A percentile compares a stretch with the other conserved stretches of the same genome.
Evolutionary conservation across 2,329 filamentous ascomycete genomes (phyloP).

Genomic region (Xenoacremonium recifei): DNA sequence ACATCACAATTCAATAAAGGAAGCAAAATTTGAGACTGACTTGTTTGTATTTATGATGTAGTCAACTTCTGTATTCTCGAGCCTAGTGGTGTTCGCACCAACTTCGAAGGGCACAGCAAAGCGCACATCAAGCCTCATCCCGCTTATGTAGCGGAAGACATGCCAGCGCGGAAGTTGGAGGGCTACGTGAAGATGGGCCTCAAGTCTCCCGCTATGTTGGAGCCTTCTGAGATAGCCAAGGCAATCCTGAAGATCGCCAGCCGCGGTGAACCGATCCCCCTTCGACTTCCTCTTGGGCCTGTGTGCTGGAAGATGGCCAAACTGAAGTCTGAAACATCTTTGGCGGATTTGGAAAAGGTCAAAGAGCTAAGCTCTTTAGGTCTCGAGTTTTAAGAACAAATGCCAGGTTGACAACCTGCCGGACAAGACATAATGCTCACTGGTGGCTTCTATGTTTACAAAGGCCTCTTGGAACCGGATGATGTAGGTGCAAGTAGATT

Average conservation of each 20-base stretch:
- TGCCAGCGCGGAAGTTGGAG: slow-evolving; percentile 26
- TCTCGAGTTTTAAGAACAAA: background rate
- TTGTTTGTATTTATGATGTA: too few species aligned
- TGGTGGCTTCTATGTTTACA: too few species aligned
- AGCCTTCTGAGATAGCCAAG: slow-evolving; percentile 32
- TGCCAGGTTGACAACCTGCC: too few species aligned
- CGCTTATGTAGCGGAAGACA: slow-evolving; percentile 33
- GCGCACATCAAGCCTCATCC: slow-evolving; percentile 29
- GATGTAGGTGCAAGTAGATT: too few species aligned
- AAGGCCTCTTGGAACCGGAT: too few species aligned
- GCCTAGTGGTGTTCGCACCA: slow-evolving; percentile 39
- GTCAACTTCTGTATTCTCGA: slow-evolving; percentile 42
- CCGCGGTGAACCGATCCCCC: slow-evolving; percentile 33
- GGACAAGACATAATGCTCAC: too few species aligned
- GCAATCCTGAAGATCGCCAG: slow-evolving; percentile 35
- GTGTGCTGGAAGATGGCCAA: slow-evolving; percentile 35
- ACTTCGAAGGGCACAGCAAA: slow-evolving; percentile 27
- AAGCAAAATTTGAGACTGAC: too few species aligned
- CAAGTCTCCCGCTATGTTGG: slow-evolving; percentile 24
- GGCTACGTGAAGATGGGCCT: slow-evolving; percentile 1
- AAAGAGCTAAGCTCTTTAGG: background rate
- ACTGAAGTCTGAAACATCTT: slow-evolving; percentile 26
- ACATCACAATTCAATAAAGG: too few species aligned
- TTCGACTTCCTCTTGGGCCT: slow-evolving; percentile 40
- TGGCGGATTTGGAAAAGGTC: background rate